Evolutionary conservation across 208 protist species (phyloP).

Genomic region (Trypanosoma vivax): DNA sequence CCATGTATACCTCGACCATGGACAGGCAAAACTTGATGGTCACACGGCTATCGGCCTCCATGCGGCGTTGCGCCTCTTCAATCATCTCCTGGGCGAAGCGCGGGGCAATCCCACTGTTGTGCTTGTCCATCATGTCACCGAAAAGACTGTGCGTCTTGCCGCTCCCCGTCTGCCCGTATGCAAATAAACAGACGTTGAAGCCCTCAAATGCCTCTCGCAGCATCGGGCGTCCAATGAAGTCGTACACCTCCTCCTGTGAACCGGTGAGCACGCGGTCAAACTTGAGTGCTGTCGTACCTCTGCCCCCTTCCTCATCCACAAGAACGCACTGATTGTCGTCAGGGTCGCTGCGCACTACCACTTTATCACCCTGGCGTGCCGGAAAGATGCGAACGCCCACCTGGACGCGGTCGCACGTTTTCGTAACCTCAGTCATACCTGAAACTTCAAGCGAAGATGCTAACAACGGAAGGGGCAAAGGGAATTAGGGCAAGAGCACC

Average conservation of each 20-base stretch:
- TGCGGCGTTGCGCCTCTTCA: conserved; percentile 25
- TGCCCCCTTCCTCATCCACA: conserved; percentile 6
- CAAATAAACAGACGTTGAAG: conserved; percentile 80
- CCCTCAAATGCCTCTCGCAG: conserved; percentile 74
- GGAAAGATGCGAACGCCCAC: conserved; percentile 19
- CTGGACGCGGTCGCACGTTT: conserved; percentile 13
- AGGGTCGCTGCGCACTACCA: conserved; percentile 4
- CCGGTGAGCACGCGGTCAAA: conserved; percentile 33
- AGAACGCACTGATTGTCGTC: conserved; percentile 9
- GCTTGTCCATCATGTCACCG: conserved; percentile 29
- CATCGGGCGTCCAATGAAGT: conserved; percentile 70
- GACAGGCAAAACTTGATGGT: conserved; percentile 22
- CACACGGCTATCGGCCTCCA: conserved; percentile 12
- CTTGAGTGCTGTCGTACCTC: conserved; percentile 9
- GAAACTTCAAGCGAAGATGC: background rate
- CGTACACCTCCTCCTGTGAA: conserved; percentile 56
- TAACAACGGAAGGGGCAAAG: conserved; percentile 1
- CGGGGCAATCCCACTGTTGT: conserved; percentile 11
- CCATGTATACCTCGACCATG: conserved; percentile 64
- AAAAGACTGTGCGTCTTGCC: conserved; percentile 74
- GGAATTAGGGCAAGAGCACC: background rate
- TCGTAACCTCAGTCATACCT: conserved; percentile 2
- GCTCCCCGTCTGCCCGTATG: conserved; percentile 75
- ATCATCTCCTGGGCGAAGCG: conserved; percentile 26
- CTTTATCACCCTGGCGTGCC: conserved; percentile 10